These are phyloP conservation scores for Alliaria petiolata DNA, from an alignment of 345 rosid genomes.

Conservation along the genomic window DNA sequence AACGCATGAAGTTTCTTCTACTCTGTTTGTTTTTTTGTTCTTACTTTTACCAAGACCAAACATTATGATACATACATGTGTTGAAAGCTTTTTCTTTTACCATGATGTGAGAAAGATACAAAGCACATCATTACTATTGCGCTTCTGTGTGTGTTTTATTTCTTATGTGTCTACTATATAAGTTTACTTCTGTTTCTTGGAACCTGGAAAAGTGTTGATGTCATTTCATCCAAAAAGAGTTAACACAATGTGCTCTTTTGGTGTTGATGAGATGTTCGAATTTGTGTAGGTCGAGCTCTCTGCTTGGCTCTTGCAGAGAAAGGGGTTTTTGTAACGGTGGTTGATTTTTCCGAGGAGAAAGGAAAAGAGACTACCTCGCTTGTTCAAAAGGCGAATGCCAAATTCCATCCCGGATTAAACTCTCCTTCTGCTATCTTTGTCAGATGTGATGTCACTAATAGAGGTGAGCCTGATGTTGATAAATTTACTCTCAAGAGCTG, in stretches of 20 bases:
- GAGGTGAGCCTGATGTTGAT: constrained; percentile 39
- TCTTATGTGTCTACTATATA: too few relatives aligned
- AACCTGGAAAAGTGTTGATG: not conserved
- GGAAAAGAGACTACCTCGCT: constrained; percentile 66
- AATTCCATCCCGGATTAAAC: constrained; percentile 52
- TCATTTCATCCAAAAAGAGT: not conserved
- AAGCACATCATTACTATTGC: not conserved
- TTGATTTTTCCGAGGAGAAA: constrained; percentile 68
- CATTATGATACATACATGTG: too few relatives aligned
- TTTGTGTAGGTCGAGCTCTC: constrained; percentile 71
- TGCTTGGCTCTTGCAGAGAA: constrained; percentile 76
- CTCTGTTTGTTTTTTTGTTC: not conserved
- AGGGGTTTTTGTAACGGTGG: constrained; percentile 73
- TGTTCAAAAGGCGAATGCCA: constrained; percentile 47
- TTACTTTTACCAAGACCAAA: not conserved
- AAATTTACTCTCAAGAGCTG: not conserved
- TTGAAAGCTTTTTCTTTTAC: not conserved
- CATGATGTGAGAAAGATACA: not conserved
- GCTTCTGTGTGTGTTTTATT: too few relatives aligned
- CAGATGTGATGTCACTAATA: constrained; percentile 65
- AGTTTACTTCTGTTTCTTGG: not conserved
- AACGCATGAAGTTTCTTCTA: not conserved
- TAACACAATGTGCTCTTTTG: not conserved
- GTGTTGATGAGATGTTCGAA: constrained; percentile 13
- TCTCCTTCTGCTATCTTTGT: constrained; percentile 66